Conservation (phyloP, 371 early-diverging fungal genomes). For the Mortierella sp. region DNA sequence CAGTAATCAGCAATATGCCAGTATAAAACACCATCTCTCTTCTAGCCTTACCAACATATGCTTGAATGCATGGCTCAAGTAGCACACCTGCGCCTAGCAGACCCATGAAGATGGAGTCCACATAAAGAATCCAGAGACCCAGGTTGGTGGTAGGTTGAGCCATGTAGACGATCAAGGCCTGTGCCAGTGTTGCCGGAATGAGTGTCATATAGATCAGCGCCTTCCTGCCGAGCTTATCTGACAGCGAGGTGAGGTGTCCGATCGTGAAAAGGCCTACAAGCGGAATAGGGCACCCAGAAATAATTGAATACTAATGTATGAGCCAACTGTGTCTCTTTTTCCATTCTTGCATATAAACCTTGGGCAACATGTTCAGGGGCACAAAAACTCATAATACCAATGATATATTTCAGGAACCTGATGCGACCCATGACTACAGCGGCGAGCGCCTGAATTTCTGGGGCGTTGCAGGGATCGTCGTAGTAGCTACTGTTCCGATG, state of each 20-base stretch:
- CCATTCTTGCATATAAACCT: not conserved
- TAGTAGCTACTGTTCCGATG: not conserved
- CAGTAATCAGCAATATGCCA: not conserved
- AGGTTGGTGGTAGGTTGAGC: conserved; percentile 18
- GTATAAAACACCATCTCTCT: no score
- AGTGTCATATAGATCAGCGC: conserved; percentile 26
- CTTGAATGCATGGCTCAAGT: conserved; percentile 17
- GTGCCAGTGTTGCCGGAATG: conserved; percentile 9
- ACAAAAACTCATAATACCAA: conserved; percentile 18
- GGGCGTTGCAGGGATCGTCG: conserved; percentile 20
- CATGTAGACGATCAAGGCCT: conserved; percentile 35
- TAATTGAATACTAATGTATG: no score
- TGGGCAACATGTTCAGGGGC: no score
- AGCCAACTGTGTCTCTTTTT: not conserved
- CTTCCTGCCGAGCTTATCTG: conserved; percentile 38
- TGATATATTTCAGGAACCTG: conserved; percentile 30
- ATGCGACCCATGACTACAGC: conserved; percentile 28
- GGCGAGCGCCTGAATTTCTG: conserved; percentile 17
- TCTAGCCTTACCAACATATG: conserved; percentile 44
- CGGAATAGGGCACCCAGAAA: not conserved
- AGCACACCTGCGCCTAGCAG: conserved; percentile 36
- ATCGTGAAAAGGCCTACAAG: conserved; percentile 37
- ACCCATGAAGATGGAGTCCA: conserved; percentile 22
- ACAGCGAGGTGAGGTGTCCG: conserved; percentile 26
- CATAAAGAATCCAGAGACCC: conserved; percentile 26